Conservation (phyloP, 805 yeast genomes). For the Myxozyma vanderwaltii region DNA sequence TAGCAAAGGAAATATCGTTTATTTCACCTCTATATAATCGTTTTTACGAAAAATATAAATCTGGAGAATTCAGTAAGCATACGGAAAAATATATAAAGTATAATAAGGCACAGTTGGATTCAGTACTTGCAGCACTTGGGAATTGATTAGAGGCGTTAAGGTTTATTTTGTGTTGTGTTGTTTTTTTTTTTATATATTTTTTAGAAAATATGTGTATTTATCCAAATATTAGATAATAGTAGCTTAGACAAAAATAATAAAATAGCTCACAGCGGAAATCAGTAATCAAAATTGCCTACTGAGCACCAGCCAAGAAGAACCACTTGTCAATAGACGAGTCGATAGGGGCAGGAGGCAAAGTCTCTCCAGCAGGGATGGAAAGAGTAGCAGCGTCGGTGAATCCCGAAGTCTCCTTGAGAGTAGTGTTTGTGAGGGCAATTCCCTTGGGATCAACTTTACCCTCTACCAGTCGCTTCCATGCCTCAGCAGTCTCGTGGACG, state of each 20-base stretch:
- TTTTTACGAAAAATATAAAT: slow-evolving; percentile 74
- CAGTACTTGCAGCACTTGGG: slow-evolving; percentile 42
- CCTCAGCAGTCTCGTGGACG: slow-evolving; percentile 76
- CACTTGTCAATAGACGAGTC: slow-evolving; percentile 97
- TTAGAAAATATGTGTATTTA: too few species aligned
- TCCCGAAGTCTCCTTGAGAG: slow-evolving; percentile 60
- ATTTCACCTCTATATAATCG: slow-evolving; percentile 83
- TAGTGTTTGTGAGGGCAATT: slow-evolving; percentile 74
- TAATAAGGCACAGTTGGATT: slow-evolving; percentile 47
- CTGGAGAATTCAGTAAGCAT: slow-evolving; percentile 72
- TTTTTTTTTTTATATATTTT: background rate
- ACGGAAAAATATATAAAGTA: slow-evolving; percentile 66
- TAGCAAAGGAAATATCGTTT: slow-evolving; percentile 70
- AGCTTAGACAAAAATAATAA: too few species aligned
- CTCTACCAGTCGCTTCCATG: slow-evolving; percentile 75
- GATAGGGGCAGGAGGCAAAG: slow-evolving; percentile 81
- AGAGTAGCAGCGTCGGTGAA: slow-evolving; percentile 51
- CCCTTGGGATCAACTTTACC: slow-evolving; percentile 64
- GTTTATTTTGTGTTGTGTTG: background rate
- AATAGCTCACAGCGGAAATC: too few species aligned
- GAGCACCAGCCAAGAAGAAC: slow-evolving; percentile 78
- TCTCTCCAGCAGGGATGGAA: slow-evolving; percentile 61
- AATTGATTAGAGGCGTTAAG: background rate
- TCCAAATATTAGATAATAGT: background rate
- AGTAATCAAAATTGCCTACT: slow-evolving; percentile 14